These are phyloP conservation scores for Phoma herbarum DNA, from an alignment of 2,329 filamentous ascomycete species.

Conservation along the genomic window DNA sequence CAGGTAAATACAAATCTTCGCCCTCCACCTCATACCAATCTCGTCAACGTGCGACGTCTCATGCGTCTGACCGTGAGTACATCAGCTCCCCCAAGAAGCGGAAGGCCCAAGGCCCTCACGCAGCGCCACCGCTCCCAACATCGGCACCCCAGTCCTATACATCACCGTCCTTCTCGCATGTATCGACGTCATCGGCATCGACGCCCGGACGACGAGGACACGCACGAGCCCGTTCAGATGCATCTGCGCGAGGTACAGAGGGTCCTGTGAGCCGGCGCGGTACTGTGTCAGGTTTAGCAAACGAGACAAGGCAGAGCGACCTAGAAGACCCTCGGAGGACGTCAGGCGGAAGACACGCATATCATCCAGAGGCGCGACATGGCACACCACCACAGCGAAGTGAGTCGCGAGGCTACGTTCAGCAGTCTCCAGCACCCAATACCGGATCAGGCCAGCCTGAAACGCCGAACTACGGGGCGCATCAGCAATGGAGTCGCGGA, in stretches of 20 bases:
- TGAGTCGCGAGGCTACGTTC: conserved; percentile 29
- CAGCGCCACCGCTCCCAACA: conserved; percentile 60
- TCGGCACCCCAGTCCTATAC: conserved; percentile 59
- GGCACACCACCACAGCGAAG: conserved; percentile 34
- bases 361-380: conserved; percentile 34
- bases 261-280: conserved; percentile 45
- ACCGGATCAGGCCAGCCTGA: conserved; percentile 44
- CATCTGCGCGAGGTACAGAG: conserved; percentile 56
- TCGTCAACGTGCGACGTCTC: conserved; percentile 60
- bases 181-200: conserved; percentile 63
- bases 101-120: conserved; percentile 70
- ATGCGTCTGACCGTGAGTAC: conserved; percentile 66
- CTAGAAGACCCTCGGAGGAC: conserved; percentile 36
- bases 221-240: conserved; percentile 71
- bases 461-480: conserved; percentile 44
- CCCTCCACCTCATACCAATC: conserved; percentile 43
- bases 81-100: conserved; percentile 85
- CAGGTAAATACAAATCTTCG: conserved; percentile 65
- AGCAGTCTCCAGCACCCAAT: conserved; percentile 39
- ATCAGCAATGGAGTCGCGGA: conserved; percentile 45
- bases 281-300: conserved; percentile 44
- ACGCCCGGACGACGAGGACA: conserved; percentile 68
- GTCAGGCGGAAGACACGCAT: conserved; percentile 32
- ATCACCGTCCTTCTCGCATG: conserved; percentile 63
- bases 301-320: conserved; percentile 43